Evolutionary conservation across 805 yeast genomes (phyloP), one percentile per base, ranked within the genome.

Genomic region (Metahyphopichia silvanorum): DNA sequence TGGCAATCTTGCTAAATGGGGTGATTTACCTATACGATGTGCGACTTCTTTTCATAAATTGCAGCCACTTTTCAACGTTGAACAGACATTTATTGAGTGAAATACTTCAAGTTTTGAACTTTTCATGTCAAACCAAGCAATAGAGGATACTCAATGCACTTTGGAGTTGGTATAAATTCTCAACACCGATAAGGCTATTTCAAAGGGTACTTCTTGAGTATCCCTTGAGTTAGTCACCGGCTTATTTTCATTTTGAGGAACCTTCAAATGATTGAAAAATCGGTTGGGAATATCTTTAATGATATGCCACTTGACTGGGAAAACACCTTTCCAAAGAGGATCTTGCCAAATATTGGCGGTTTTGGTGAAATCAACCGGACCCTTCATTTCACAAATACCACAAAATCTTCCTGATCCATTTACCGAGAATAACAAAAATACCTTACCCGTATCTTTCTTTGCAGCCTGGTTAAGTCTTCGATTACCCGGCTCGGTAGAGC

Each of bases 221-320:
- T 79, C 84, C 43, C 83, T 67, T 13, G 82, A 76, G 41, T 71
- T 67, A 1, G 81, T 72, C 1, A 79, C 76, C 1, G 79, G 73
- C 45, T 66, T 63, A 36, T 57, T 57, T 17, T 69, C 77, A 43
- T 76, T 74, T 17, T 58, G 44, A 3, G 69, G 63, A 5, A 73
- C 60, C 32, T 57, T 52, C 32, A 77, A 57, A 37, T 66, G 70
- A 35, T 68, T 70, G 33, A 79, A 64, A 32, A 47, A 47, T 24
- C 54, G 59, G 44, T 77, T 76, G 26, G 74, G 71, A 5, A 78
- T 60, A 39, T 77, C 77, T 43, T 72, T 71, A 6, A 71, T 59
- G 16, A 63, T 43, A 9, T 71, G 42, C 82, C 84, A 78, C 31
- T 68, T 67, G 5, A 79, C 69, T 18, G 71, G 63, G 43, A 79